A percentile compares a stretch with the other conserved stretches of the same genome.
Evolutionary conservation across 148 eudicot genomes (phyloP).

Genomic region (Diospyros kaki): DNA sequence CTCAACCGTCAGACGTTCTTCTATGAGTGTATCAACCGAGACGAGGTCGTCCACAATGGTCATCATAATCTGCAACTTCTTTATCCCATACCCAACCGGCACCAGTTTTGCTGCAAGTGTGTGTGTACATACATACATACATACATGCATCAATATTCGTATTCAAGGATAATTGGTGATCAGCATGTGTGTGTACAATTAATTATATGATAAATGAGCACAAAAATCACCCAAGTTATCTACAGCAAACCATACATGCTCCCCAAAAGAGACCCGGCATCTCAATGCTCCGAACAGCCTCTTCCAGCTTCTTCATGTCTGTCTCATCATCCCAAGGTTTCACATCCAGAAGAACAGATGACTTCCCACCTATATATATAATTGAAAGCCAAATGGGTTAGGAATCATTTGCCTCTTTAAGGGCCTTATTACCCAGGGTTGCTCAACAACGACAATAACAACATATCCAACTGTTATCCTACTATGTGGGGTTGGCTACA

Average conservation of each 20-base stretch:
- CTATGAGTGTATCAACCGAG: conserved; percentile 76
- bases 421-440: no score
- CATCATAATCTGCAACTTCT: conserved; percentile 87
- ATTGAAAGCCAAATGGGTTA: background rate
- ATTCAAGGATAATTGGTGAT: no score
- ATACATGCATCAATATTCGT: no score
- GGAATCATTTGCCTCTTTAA: background rate
- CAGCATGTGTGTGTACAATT: no score
- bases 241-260: conserved; percentile 51
- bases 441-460: no score
- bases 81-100: conserved; percentile 88
- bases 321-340: conserved; percentile 99
- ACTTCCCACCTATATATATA: conserved; percentile 67
- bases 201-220: no score
- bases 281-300: conserved; percentile 79
- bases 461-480: no score
- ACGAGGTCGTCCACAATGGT: conserved; percentile 91
- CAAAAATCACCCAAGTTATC: no score
- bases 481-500: no score
- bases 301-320: conserved; percentile 91
- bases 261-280: conserved; percentile 92
- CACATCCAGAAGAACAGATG: conserved; percentile 89
- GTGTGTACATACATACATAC: no score
- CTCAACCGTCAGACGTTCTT: conserved; percentile 69
- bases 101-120: conserved; percentile 72